phyloP scores from a whole-genome alignment of 176 grass and related monocot genomes.

The Secale cereale region DNA sequence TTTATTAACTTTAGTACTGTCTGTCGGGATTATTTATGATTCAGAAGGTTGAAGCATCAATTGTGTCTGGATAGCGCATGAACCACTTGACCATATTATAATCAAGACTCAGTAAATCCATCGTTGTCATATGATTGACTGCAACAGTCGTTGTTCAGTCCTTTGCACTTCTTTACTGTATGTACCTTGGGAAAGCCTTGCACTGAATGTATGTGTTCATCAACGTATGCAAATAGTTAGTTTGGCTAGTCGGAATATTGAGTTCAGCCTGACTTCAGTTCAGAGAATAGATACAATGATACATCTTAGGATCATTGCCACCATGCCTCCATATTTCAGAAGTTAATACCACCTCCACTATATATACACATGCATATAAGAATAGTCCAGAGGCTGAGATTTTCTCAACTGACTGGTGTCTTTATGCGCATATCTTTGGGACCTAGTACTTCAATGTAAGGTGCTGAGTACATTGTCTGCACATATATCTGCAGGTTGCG shows the following conservation, averaged over 20 bases:
- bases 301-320: background rate
- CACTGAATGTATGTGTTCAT: too few relatives aligned
- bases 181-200: too few relatives aligned
- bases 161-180: background rate
- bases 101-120: background rate
- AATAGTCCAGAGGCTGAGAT: too few relatives aligned
- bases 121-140: background rate
- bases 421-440: too few relatives aligned
- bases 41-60: background rate
- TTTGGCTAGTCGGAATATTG: background rate
- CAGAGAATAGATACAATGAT: background rate
- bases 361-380: too few relatives aligned
- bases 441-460: too few relatives aligned
- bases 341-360: too few relatives aligned
- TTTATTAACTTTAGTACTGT: background rate
- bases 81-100: background rate
- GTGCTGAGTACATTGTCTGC: too few relatives aligned
- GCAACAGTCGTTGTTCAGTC: background rate
- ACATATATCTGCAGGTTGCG: slow-evolving; percentile 46
- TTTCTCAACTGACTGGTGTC: too few relatives aligned
- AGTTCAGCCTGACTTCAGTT: background rate
- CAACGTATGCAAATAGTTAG: background rate
- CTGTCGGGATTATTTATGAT: slow-evolving; percentile 2
- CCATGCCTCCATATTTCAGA: background rate
- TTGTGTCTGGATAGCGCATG: slow-evolving; percentile 16